Base-by-base conservation (phyloP, 768 basidiomycete genomes). In the Termitomyces sp. region DNA sequence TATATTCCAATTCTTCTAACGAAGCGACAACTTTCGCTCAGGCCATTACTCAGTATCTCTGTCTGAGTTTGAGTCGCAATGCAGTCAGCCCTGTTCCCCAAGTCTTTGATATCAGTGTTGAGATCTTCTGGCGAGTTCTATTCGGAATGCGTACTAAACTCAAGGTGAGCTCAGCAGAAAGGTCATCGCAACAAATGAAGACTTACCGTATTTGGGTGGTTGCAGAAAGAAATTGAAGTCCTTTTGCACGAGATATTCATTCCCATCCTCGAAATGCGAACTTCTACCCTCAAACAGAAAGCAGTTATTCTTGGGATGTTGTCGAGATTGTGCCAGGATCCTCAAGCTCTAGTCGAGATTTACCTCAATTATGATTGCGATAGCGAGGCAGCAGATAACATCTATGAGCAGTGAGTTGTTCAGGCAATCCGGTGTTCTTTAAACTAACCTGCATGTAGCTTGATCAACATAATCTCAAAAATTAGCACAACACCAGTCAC, bases 301-400 rank as follows among this genome's bases (percentile, higher is more conserved):
- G 88, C 88, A 3, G 85, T 93, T 49, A 91, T 98, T 53, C 78
- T 98, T 51, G 87, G 84, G 41, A 95, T 97, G 87, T 70, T 96
- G 31, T 84, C 83, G 17, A 84, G 90, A 42, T 74, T 99, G 15
- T 95, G 91, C 65, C 91, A 96, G 69, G 97, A 98, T 66, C 94
- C 97, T 1, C 97, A 98, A 70, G 94, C 96, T 9, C 77, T 99
- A 19, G 97, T 99, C 31, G 97, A 99, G 70, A 85, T 98, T 56
- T 99, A 98, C 73, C 86, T 99, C 68, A 99, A 99, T 70, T 99
- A 99, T 67, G 97, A 99, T 67, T 99, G 97, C 68, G 97, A 99
- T 66, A 84, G 93, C 57, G 88, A 93, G 57, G 93, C 96, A 4
- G 82, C 82, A 10, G 96, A 97, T 66, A 98, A 99, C 72, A 95